Percentiles rank a stretch among this genome's conserved stretches.
phyloP scores from a whole-genome alignment of 2,329 filamentous ascomycete genomes.

The Cladosporium sp. region DNA sequence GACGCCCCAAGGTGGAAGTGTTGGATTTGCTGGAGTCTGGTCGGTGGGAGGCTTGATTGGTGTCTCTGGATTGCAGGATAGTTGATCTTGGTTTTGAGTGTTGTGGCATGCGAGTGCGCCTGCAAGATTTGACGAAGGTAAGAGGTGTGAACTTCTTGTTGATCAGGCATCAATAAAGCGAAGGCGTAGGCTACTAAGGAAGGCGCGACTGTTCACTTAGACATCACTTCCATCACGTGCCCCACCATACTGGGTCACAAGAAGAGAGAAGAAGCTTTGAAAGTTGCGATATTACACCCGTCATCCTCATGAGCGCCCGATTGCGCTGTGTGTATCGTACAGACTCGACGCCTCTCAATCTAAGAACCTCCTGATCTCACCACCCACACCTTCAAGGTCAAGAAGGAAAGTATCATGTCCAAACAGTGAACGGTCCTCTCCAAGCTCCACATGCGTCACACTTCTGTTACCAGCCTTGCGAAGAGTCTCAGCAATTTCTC shows the following conservation, averaged over 20 bases:
- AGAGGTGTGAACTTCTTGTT: no score
- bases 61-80: not conserved
- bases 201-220: not conserved
- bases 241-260: no score
- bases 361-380: conserved; percentile 74
- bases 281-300: not conserved
- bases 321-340: not conserved
- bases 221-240: no score
- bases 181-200: not conserved
- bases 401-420: conserved; percentile 95
- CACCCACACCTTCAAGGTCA: conserved; percentile 87
- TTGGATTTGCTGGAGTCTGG: not conserved
- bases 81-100: not conserved
- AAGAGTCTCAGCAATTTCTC: conserved; percentile 83
- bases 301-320: not conserved
- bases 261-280: no score
- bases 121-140: no score
- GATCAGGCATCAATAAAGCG: no score
- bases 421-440: conserved; percentile 90
- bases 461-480: conserved; percentile 70
- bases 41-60: not conserved
- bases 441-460: conserved; percentile 85
- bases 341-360: conserved; percentile 39
- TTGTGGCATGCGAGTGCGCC: not conserved
- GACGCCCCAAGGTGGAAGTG: not conserved